Base-by-base conservation (phyloP, 805 yeast genomes). In the Starmerella floricola region DNA sequence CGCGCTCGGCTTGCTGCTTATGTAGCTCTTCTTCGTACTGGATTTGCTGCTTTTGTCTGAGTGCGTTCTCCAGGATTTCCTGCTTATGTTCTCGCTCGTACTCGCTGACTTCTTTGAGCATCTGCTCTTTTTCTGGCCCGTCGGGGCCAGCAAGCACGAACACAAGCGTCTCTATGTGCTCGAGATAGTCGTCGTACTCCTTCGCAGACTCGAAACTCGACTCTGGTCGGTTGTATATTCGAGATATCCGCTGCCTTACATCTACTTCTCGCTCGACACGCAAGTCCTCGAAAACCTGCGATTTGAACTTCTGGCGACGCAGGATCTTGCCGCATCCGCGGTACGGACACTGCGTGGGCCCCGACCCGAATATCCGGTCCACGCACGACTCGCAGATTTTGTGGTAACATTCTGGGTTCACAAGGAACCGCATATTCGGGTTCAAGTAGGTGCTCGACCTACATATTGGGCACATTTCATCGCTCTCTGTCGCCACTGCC, bases 281-380 rank as follows among this genome's bases (percentile, higher is more conserved):
- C 31, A 91, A 73, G 61, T 91, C 96, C 52, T 88, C 96, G 58
- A 91, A 91, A 2, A 86, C 72, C 63, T 91, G 98, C 31, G 83
- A 72, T 65, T 91, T 93, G 67, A 91, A 91, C 63, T 76, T 76
- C 62, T 84, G 84, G 68, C 82, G 83, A 52, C 98, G 68, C 48
- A 91, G 66, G 10, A 79, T 83, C 66, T 80, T 84, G 44, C 79
- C 86, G 66, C 99, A 91, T 40, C 79, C 77, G 3, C 86, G 81
- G 59, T 87, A 88, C 1, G 98, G 98, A 59, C 99, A 91, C 17
- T 87, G 91, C 0, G 95, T 91, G 0, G 98, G 98, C 3, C 99
- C 99, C 38, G 81, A 65, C 6, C 94, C 76, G 58, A 83, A 91
- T 41, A 91, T 87, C 50, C 98, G 72, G 61, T 91, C 97, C 33